These are phyloP conservation scores for Diaporthe amygdali DNA, from an alignment of 2,329 filamentous ascomycete genomes.

Conservation along the genomic window DNA sequence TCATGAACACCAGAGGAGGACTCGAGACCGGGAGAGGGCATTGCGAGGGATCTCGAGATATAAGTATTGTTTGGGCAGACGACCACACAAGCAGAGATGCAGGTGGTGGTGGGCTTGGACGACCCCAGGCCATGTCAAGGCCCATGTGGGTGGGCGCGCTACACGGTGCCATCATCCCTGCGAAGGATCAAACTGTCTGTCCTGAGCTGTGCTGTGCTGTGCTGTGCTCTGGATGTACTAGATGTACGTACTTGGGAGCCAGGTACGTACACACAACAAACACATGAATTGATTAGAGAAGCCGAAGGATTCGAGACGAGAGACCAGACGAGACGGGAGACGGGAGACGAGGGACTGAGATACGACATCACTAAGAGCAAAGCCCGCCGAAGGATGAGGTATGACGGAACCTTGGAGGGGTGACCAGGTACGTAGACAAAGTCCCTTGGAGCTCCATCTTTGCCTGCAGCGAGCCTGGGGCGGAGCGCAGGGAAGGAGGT, in stretches of 20 bases:
- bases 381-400: conserved; percentile 7
- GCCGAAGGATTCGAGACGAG: conserved; percentile 14
- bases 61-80: conserved; percentile 15
- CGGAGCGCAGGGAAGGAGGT: conserved; percentile 7
- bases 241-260: not conserved
- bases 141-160: conserved; percentile 12
- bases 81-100: not conserved
- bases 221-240: too few species aligned
- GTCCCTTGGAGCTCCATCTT: conserved; percentile 7
- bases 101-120: not conserved
- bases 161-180: not conserved
- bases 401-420: conserved; percentile 9
- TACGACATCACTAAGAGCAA: conserved; percentile 10
- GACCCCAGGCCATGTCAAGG: conserved; percentile 2
- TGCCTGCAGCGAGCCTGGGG: not conserved
- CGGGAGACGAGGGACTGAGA: not conserved
- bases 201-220: not conserved
- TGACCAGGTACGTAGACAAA: not conserved
- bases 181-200: conserved; percentile 15
- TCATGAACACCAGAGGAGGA: conserved; percentile 1
- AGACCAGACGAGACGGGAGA: not conserved
- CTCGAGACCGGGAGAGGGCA: not conserved
- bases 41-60: conserved; percentile 16
- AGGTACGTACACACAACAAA: not conserved
- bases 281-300: not conserved